Percentiles rank a stretch among this genome's conserved stretches.
These are phyloP conservation scores for Leishmania aethiopica DNA, from an alignment of 208 protist genomes.

Conservation along the genomic window DNA sequence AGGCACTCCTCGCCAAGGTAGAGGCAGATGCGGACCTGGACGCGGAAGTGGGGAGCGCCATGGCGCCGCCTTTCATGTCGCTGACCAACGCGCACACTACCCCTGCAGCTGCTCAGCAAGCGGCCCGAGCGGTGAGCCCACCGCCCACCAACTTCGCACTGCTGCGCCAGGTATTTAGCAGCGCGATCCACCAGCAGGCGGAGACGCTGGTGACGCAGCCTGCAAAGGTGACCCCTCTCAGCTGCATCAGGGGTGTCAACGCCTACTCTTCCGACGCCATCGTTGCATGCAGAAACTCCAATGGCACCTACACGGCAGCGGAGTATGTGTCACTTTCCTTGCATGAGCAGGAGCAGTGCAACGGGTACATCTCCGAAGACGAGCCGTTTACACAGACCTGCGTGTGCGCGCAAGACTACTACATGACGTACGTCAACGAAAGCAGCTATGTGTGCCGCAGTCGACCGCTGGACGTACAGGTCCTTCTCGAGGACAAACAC, in stretches of 20 bases:
- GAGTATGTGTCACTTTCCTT: background rate
- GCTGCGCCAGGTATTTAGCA: background rate
- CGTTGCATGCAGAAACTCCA: conserved; percentile 7
- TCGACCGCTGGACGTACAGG: conserved; percentile 31
- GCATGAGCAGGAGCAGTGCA: background rate
- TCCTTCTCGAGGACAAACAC: conserved; percentile 26
- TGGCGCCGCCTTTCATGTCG: background rate
- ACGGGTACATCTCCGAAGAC: background rate
- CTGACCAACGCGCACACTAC: background rate
- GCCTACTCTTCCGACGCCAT: conserved; percentile 7
- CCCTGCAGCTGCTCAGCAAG: background rate
- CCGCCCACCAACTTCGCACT: background rate
- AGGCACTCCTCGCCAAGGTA: conserved; percentile 13
- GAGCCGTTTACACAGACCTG: conserved; percentile 10
- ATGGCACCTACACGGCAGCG: background rate
- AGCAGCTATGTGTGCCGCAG: conserved; percentile 2
- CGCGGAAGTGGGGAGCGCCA: background rate
- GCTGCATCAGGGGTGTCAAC: background rate
- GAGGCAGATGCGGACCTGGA: background rate
- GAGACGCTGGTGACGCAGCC: background rate
- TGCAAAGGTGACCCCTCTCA: background rate
- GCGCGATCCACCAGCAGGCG: background rate
- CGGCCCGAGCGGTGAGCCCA: background rate
- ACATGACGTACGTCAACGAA: conserved; percentile 1
- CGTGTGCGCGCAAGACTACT: conserved; percentile 34